Conservation (phyloP, 1,284 basidiomycete genomes). For the Sporisorium sorghi region DNA sequence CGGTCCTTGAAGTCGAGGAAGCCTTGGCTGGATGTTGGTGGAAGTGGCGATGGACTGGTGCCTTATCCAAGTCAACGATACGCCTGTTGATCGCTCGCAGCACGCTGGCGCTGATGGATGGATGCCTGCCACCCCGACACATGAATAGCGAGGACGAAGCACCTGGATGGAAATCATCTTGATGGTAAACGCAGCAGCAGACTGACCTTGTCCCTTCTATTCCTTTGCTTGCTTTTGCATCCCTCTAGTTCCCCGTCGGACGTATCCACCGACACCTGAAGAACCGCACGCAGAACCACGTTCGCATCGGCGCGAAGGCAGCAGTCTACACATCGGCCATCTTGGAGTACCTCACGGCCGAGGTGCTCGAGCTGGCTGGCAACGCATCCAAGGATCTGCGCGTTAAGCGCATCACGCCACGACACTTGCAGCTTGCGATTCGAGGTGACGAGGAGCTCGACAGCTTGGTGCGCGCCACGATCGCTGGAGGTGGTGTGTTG, state of each 20-base stretch:
- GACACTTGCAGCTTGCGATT: conserved; percentile 91
- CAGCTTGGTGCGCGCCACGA: conserved; percentile 73
- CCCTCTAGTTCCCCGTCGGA: conserved; percentile 84
- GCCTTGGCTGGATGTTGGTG: not conserved
- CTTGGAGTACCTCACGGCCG: conserved; percentile 88
- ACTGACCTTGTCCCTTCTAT: no score
- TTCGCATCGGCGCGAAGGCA: conserved; percentile 90
- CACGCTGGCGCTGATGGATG: not conserved
- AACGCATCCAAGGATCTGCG: conserved; percentile 96
- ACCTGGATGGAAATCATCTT: not conserved
- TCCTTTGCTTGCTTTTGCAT: not conserved
- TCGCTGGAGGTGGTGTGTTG: conserved; percentile 86
- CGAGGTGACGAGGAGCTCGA: conserved; percentile 92
- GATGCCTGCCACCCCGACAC: not conserved
- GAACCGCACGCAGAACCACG: conserved; percentile 89
- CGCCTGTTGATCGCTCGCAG: not conserved
- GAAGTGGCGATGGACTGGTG: not conserved
- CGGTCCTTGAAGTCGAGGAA: not conserved
- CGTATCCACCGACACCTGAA: conserved; percentile 96
- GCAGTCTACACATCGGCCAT: conserved; percentile 92
- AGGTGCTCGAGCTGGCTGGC: conserved; percentile 91
- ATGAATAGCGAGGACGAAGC: not conserved
- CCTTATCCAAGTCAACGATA: not conserved
- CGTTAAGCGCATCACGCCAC: conserved; percentile 95
- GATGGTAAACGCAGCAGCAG: not conserved